Evolutionary conservation across 192 early-diverging fungal genomes (phyloP), one percentile per base, ranked within the genome.

Genomic region (Podila clonocystis): DNA sequence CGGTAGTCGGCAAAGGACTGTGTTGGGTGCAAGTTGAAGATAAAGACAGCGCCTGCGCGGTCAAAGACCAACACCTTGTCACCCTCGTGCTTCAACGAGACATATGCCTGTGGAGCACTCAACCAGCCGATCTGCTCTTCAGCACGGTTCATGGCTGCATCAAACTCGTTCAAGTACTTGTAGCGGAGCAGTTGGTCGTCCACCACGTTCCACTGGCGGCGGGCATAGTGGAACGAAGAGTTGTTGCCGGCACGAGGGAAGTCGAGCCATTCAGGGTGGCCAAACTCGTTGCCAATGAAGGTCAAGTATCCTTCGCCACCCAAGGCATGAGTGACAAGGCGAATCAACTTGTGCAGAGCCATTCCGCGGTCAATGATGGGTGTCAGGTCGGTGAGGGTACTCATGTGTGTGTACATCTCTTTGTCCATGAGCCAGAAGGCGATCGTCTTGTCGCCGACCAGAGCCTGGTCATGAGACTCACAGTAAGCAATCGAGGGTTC

Each of bases 351-450:
- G 87, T 99, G 97, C 72, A 99, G 84, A 36, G 97, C 91, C 28
- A 99, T 72, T 30, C 97, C 97, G 61, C 97, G 92, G 83, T 98
- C 97, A 77, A 99, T 94, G 9, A 95, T 89, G 24, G 95, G 93
- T n/a, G 97, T 98, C 70, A 93, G 70, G 50, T 85, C 83, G 3
- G 90, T 90, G 38, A 94, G 63, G 67, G 93, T 91, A 62, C 92
- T 94, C 97, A 99, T 99, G 84, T 95, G 85, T 30, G 91, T 92
- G 83, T 99, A 99, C 97, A 99, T 99, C 84, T 99, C 97, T 84
- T 94, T 94, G 85, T 99, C 97, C 97, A 99, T 99, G 65, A 99
- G 85, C 97, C 97, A 99, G 87, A 99, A 99, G 17, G 97, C 97
- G 59, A 99, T 78, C 36, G 96, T 97, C 85, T 99, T 99, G 87